Conservation (phyloP, 192 early-diverging fungal species). For the Fimicolochytrium jonesii region DNA sequence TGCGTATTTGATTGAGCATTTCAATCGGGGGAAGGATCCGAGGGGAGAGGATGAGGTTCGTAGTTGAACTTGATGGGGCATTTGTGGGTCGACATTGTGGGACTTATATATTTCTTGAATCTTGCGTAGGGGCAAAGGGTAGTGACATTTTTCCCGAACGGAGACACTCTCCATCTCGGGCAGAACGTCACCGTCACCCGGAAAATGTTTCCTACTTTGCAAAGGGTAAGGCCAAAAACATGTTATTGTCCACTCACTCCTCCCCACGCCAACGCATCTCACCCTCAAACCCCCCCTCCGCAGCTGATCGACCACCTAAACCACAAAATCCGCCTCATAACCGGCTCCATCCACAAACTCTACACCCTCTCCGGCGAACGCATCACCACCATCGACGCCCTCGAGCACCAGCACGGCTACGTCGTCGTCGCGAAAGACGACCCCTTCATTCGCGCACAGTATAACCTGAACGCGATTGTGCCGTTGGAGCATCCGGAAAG, state of each 20-base stretch:
- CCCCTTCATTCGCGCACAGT: slow-evolving; percentile 35
- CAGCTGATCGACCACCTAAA: slow-evolving; percentile 49
- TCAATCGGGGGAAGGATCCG: background rate
- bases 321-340: slow-evolving; percentile 30
- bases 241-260: background rate
- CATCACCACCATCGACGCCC: slow-evolving; percentile 16
- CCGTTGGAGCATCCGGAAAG: background rate
- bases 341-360: slow-evolving; percentile 33
- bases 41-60: background rate
- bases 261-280: too few species aligned
- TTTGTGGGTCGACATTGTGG: too few species aligned
- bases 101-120: background rate
- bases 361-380: slow-evolving; percentile 20
- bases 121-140: slow-evolving; percentile 6
- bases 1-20: slow-evolving; percentile 27
- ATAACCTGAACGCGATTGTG: slow-evolving; percentile 39
- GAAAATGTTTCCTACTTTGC: slow-evolving; percentile 33
- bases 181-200: slow-evolving; percentile 36
- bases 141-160: slow-evolving; percentile 48
- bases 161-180: slow-evolving; percentile 46
- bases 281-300: background rate
- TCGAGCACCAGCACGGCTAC: slow-evolving; percentile 23
- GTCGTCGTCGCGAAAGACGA: slow-evolving; percentile 45
- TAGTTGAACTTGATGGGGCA: background rate
- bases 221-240: slow-evolving; percentile 29